Conservation (phyloP, 306 rosid genomes). For the Gillenia trifoliata region DNA sequence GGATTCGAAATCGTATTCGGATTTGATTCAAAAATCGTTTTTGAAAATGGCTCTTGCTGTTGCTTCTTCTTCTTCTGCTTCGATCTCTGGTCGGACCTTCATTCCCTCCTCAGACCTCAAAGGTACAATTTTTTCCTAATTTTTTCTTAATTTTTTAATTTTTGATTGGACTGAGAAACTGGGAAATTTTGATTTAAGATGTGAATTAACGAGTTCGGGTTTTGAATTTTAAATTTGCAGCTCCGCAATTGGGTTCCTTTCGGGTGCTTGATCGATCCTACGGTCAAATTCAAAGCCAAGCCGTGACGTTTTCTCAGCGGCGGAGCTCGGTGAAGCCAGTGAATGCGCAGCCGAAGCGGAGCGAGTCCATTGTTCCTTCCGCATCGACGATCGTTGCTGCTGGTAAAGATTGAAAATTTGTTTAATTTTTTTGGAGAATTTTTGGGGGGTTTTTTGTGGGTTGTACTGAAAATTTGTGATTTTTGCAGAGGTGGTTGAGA, state of each 20-base stretch:
- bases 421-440: neutral
- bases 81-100: constrained; percentile 33
- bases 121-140: constrained; percentile 29
- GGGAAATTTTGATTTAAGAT: neutral
- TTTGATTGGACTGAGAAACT: neutral
- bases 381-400: constrained; percentile 44
- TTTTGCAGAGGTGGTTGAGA: constrained; percentile 57
- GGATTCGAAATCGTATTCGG: neutral
- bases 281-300: constrained; percentile 13
- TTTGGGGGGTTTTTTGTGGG: neutral
- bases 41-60: constrained; percentile 52
- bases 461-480: neutral
- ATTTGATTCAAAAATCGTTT: neutral
- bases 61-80: constrained; percentile 50
- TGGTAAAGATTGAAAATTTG: constrained; percentile 29
- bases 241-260: constrained; percentile 38
- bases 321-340: constrained; percentile 36
- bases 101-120: constrained; percentile 38
- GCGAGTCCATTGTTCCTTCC: constrained; percentile 40
- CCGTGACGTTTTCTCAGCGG: constrained; percentile 29
- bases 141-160: neutral
- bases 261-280: constrained; percentile 26
- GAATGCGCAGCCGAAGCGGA: constrained; percentile 45
- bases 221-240: constrained; percentile 32
- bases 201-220: neutral